A percentile compares a stretch with the other conserved stretches of the same genome.
Conservation (phyloP, 768 basidiomycete genomes). For the Termitomyces heimii region DNA sequence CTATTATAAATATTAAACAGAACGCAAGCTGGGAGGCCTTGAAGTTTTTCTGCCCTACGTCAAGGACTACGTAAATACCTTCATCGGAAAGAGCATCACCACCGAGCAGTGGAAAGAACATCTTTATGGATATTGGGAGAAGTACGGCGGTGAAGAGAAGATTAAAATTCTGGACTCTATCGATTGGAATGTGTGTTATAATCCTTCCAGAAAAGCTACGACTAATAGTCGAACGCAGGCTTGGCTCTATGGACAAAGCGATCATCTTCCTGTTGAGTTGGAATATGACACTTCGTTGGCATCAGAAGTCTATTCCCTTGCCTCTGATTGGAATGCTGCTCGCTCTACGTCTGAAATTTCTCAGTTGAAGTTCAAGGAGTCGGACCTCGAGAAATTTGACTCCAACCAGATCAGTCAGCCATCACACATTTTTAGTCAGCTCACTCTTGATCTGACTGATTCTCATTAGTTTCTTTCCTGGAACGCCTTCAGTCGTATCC, state of each 20-base stretch:
- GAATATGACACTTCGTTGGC: conserved; percentile 74
- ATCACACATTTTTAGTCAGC: not conserved
- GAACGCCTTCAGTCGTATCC: conserved; percentile 65
- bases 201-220: not conserved
- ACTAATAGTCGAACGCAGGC: conserved; percentile 30
- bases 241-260: conserved; percentile 82
- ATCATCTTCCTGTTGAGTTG: conserved; percentile 65
- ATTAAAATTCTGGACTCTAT: conserved; percentile 60
- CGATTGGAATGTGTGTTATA: conserved; percentile 64
- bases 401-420: conserved; percentile 70
- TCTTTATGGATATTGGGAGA: conserved; percentile 63
- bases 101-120: conserved; percentile 82
- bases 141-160: conserved; percentile 53
- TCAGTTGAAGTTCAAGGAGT: conserved; percentile 45
- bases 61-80: conserved; percentile 75
- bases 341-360: conserved; percentile 39
- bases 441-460: not conserved
- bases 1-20: conserved; percentile 23
- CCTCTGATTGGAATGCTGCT: conserved; percentile 66
- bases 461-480: conserved; percentile 69
- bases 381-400: conserved; percentile 60
- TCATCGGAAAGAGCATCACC: conserved; percentile 77
- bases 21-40: conserved; percentile 72
- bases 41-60: conserved; percentile 83
- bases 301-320: conserved; percentile 62